These are phyloP conservation scores for Saccharata proteae DNA, from an alignment of 2,329 filamentous ascomycete genomes.

Conservation along the genomic window DNA sequence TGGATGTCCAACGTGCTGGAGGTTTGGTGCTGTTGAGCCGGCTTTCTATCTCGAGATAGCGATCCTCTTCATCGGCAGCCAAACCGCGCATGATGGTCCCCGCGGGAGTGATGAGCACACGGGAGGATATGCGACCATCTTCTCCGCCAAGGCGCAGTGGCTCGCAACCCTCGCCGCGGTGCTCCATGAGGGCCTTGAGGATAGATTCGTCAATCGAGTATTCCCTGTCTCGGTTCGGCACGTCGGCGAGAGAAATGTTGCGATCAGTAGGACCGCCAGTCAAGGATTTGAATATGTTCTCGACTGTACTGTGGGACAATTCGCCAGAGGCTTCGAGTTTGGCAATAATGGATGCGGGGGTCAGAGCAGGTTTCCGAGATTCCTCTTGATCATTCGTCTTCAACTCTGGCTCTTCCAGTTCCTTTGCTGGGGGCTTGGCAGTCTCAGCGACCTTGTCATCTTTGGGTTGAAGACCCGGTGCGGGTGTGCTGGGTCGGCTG, in stretches of 20 bases:
- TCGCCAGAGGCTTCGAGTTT: constrained; percentile 27
- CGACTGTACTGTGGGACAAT: constrained; percentile 12
- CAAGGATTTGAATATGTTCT: constrained; percentile 7
- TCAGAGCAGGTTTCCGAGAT: constrained; percentile 19
- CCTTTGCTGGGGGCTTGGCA: constrained; percentile 13
- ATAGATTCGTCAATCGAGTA: constrained; percentile 32
- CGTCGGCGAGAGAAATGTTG: constrained; percentile 17
- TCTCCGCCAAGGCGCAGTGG: constrained; percentile 32
- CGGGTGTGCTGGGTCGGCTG: constrained; percentile 3
- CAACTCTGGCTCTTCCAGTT: constrained; percentile 12
- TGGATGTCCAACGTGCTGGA: constrained; percentile 17
- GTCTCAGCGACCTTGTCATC: constrained; percentile 7
- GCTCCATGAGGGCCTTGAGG: constrained; percentile 37
- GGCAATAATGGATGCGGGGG: constrained; percentile 24
- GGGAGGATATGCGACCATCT: constrained; percentile 32
- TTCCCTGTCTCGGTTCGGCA: constrained; percentile 21
- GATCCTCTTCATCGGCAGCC: constrained; percentile 54
- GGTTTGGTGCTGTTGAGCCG: constrained; percentile 20
- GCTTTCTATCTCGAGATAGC: constrained; percentile 57
- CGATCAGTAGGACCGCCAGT: constrained; percentile 14
- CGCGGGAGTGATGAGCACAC: constrained; percentile 62
- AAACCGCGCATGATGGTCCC: constrained; percentile 67
- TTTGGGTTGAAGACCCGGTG: not conserved
- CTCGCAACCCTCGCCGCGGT: too few relatives aligned
- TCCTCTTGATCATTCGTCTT: too few relatives aligned